These are phyloP conservation scores for Coniochaeta hoffmannii DNA, from an alignment of 2,329 filamentous ascomycete species.

Conservation along the genomic window DNA sequence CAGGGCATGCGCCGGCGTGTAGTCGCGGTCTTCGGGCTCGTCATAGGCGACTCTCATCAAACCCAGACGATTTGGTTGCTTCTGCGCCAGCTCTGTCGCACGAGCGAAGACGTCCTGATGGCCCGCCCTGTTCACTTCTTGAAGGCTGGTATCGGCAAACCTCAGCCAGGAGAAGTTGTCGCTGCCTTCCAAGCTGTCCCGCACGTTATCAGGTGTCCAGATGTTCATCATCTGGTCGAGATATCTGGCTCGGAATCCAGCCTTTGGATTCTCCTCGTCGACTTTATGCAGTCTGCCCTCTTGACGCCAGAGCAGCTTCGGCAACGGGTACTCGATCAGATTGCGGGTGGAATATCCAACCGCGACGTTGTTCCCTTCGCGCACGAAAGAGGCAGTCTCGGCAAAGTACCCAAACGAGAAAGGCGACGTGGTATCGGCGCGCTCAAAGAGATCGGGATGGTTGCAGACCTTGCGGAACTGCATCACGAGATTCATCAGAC, in stretches of 20 bases:
- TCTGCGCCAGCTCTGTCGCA: conserved; percentile 51
- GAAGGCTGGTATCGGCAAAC: conserved; percentile 70
- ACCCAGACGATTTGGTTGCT: conserved; percentile 49
- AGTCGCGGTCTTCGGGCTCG: conserved; percentile 52
- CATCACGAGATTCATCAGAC: conserved; percentile 98
- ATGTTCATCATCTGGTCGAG: conserved; percentile 82
- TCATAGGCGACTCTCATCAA: conserved; percentile 65
- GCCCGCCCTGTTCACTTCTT: conserved; percentile 64
- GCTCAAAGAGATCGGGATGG: conserved; percentile 93
- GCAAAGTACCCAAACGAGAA: conserved; percentile 81
- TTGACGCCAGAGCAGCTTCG: conserved; percentile 74
- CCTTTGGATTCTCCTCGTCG: conserved; percentile 63
- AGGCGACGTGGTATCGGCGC: conserved; percentile 83
- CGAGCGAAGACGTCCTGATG: conserved; percentile 68
- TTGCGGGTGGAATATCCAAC: conserved; percentile 86
- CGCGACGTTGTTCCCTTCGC: conserved; percentile 72
- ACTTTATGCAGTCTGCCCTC: conserved; percentile 69
- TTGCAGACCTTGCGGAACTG: conserved; percentile 99
- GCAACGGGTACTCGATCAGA: conserved; percentile 76
- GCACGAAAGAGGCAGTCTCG: conserved; percentile 90
- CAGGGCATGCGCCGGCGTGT: conserved; percentile 67
- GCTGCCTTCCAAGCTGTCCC: conserved; percentile 50
- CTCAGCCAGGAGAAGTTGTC: conserved; percentile 83
- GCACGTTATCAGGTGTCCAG: conserved; percentile 75
- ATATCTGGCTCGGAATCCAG: conserved; percentile 74